Evolutionary conservation across 768 basidiomycete genomes (phyloP).

Genomic region (Nidula microcarpa): DNA sequence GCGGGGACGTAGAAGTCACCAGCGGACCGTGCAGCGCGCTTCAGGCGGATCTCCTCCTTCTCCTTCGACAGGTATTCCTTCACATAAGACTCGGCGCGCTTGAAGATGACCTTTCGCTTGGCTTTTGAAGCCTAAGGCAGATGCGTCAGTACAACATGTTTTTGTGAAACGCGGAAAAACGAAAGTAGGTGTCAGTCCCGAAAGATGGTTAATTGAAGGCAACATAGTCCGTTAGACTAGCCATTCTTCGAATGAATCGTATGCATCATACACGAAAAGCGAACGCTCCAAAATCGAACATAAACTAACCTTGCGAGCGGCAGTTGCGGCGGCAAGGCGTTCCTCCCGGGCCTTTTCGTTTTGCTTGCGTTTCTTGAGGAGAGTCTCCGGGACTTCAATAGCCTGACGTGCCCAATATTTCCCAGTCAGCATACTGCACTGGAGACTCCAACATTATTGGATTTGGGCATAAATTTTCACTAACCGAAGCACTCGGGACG

Average conservation of each 20-base stretch:
- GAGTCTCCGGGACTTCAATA: slow-evolving; percentile 98
- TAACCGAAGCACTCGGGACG: slow-evolving; percentile 58
- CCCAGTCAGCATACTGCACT: slow-evolving; percentile 15
- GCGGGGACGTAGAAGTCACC: slow-evolving; percentile 98
- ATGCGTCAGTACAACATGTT: slow-evolving; percentile 8
- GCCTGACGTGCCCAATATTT: slow-evolving; percentile 40
- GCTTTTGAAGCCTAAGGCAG: slow-evolving; percentile 71
- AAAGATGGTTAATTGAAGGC: slow-evolving; percentile 93
- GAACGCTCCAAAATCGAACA: slow-evolving; percentile 6
- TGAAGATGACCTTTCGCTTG: slow-evolving; percentile 97
- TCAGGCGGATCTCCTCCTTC: slow-evolving; percentile 94
- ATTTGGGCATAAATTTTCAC: slow-evolving; percentile 18
- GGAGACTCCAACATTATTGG: neutral
- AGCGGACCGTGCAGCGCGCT: slow-evolving; percentile 84
- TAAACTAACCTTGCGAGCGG: slow-evolving; percentile 81
- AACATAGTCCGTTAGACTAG: slow-evolving; percentile 73
- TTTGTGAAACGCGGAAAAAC: slow-evolving; percentile 2
- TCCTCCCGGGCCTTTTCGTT: slow-evolving; percentile 96
- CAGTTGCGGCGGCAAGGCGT: slow-evolving; percentile 76
- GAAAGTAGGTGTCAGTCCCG: slow-evolving; percentile 63
- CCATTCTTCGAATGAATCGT: slow-evolving; percentile 71
- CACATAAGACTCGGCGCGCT: slow-evolving; percentile 97
- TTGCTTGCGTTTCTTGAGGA: slow-evolving; percentile 99
- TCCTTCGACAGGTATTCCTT: slow-evolving; percentile 94
- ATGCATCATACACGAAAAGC: slow-evolving; percentile 68